A percentile compares a stretch with the other conserved stretches of the same genome.
These are phyloP conservation scores for Talaromyces sp. DNA, from an alignment of 2,329 filamentous ascomycete species.

Conservation along the genomic window DNA sequence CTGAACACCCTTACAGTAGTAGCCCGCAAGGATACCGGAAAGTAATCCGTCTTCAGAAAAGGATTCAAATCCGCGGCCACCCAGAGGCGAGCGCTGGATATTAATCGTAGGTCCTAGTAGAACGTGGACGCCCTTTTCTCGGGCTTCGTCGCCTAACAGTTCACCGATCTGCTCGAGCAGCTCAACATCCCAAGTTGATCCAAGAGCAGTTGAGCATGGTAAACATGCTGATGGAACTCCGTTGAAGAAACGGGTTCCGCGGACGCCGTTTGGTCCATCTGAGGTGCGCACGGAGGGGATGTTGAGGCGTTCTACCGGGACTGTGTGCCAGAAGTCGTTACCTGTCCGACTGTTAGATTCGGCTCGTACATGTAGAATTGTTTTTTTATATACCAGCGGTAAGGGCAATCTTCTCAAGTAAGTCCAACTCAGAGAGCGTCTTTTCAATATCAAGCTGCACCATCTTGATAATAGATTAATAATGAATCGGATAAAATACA, in stretches of 20 bases:
- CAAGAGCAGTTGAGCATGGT: constrained; percentile 73
- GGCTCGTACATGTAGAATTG: too few species aligned
- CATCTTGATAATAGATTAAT: constrained; percentile 22
- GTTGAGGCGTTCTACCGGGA: constrained; percentile 58
- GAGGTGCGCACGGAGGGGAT: constrained; percentile 65
- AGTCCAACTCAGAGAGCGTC: constrained; percentile 51
- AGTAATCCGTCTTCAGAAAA: constrained; percentile 80
- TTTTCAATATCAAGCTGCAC: constrained; percentile 40
- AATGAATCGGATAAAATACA: neutral
- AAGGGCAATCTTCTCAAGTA: constrained; percentile 56
- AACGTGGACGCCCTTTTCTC: constrained; percentile 69
- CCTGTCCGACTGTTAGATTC: constrained; percentile 22
- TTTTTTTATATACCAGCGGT: constrained; percentile 30
- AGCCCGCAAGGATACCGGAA: constrained; percentile 68
- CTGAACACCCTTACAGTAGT: constrained; percentile 70
- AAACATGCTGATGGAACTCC: constrained; percentile 70
- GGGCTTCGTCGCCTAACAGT: constrained; percentile 67
- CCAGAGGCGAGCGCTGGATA: constrained; percentile 76
- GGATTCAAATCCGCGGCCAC: constrained; percentile 83
- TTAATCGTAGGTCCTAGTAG: constrained; percentile 75
- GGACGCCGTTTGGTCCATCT: constrained; percentile 68
- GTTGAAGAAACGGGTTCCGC: constrained; percentile 66
- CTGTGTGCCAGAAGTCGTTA: constrained; percentile 66
- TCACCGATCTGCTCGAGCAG: constrained; percentile 67
- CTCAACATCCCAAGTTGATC: constrained; percentile 73